phyloP scores from a whole-genome alignment of 345 rosid genomes.

The Salix caprea region DNA sequence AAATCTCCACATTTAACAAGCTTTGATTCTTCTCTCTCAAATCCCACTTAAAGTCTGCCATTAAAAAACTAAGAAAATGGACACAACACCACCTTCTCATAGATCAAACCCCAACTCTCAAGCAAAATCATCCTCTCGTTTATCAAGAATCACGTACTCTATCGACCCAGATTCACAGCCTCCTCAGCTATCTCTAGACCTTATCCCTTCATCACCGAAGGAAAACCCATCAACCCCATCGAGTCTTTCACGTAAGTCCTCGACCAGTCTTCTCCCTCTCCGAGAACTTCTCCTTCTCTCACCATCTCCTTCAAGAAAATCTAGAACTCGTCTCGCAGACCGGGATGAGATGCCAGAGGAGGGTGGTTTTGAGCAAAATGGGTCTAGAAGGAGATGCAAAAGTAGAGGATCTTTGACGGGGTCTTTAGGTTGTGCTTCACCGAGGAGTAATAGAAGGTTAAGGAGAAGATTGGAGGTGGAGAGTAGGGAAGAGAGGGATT shows the following conservation, averaged over 20 bases:
- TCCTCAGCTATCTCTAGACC: slow-evolving; percentile 43
- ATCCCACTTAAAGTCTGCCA: background rate
- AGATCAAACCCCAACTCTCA: slow-evolving; percentile 41
- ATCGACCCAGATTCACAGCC: slow-evolving; percentile 24
- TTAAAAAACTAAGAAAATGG: slow-evolving; percentile 30
- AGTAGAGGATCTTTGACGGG: slow-evolving; percentile 48
- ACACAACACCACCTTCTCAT: slow-evolving; percentile 47
- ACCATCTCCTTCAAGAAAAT: slow-evolving; percentile 54
- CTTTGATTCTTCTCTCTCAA: background rate
- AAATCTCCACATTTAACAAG: background rate
- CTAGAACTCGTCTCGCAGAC: slow-evolving; percentile 63
- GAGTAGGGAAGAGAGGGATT: slow-evolving; percentile 59
- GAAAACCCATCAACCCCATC: slow-evolving; percentile 40
- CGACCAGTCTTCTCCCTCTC: slow-evolving; percentile 43
- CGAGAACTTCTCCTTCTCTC: slow-evolving; percentile 65
- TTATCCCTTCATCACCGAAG: slow-evolving; percentile 43
- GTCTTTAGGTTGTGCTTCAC: slow-evolving; percentile 44
- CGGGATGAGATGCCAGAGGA: slow-evolving; percentile 63
- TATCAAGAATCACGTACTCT: slow-evolving; percentile 37
- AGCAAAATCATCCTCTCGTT: slow-evolving; percentile 64
- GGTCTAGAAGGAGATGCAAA: slow-evolving; percentile 53
- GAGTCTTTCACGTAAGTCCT: slow-evolving; percentile 34
- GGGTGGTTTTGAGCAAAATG: slow-evolving; percentile 34
- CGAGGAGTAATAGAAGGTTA: slow-evolving; percentile 50
- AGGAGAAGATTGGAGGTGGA: slow-evolving; percentile 66